phyloP scores from a whole-genome alignment of 352 stramenopile species.

The Globisporangium cylindrosporum region DNA sequence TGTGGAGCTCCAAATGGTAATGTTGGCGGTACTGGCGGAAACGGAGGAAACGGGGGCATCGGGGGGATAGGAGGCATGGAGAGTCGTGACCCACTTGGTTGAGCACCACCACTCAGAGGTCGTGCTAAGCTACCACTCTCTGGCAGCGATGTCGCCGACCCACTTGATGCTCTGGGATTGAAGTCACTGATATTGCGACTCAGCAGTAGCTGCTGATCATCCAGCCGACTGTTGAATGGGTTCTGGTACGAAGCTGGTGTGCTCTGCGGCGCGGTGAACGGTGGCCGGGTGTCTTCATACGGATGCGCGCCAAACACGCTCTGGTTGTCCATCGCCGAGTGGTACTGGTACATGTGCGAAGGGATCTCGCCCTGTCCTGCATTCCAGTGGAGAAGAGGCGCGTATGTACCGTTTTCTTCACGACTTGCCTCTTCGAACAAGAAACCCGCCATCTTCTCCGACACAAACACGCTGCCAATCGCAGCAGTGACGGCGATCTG shows the following conservation, averaged over 20 bases:
- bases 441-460: constrained; percentile 36
- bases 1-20: constrained; percentile 5
- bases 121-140: neutral
- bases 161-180: neutral
- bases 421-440: constrained; percentile 32
- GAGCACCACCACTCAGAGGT: neutral
- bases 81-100: neutral
- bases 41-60: constrained; percentile 11
- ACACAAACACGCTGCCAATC: constrained; percentile 38
- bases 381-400: constrained; percentile 25
- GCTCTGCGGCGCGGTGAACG: constrained; percentile 8
- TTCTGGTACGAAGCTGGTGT: neutral
- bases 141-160: neutral
- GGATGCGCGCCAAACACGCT: constrained; percentile 12
- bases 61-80: constrained; percentile 11
- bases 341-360: constrained; percentile 18
- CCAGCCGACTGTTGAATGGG: neutral
- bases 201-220: neutral
- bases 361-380: constrained; percentile 16
- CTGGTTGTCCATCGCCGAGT: constrained; percentile 10
- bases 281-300: neutral
- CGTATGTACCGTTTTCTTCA: constrained; percentile 17
- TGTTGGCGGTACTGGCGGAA: neutral
- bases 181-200: neutral
- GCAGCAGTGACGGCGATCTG: constrained; percentile 51